Evolutionary conservation across 371 early-diverging fungal genomes (phyloP).

Genomic region (Encephalitozoon cuniculi): DNA sequence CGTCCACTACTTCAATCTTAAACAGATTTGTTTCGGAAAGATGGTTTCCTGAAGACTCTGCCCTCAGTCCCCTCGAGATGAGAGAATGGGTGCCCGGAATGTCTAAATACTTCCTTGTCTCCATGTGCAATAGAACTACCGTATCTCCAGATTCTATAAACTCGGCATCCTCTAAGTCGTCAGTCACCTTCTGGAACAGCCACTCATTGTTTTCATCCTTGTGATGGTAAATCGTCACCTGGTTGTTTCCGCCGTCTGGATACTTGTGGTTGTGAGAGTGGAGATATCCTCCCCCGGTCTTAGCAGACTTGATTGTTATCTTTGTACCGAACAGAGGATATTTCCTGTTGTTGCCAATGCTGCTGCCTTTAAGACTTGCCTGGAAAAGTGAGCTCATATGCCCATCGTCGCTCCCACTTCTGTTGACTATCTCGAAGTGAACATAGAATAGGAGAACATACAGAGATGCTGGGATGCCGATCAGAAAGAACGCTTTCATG

Average conservation of each 20-base stretch:
- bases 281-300: conserved; percentile 76
- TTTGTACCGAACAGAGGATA: conserved; percentile 83
- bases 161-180: conserved; percentile 23
- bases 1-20: conserved; percentile 41
- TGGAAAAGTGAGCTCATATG: conserved; percentile 96
- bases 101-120: conserved; percentile 67
- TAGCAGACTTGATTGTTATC: conserved; percentile 75
- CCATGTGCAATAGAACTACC: conserved; percentile 55
- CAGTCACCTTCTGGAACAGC: conserved; percentile 61
- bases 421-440: conserved; percentile 79
- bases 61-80: conserved; percentile 62
- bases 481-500: conserved; percentile 62
- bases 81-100: conserved; percentile 68
- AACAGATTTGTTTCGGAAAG: conserved; percentile 44
- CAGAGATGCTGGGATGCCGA: conserved; percentile 72
- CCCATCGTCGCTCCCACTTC: conserved; percentile 82
- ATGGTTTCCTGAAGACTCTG: conserved; percentile 58
- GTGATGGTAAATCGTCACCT: conserved; percentile 92
- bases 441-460: conserved; percentile 77
- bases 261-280: conserved; percentile 89
- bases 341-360: conserved; percentile 70
- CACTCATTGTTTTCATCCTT: conserved; percentile 92
- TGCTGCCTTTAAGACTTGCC: conserved; percentile 74
- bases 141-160: conserved; percentile 46
- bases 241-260: conserved; percentile 68